Evolutionary conservation across 2,329 filamentous ascomycete genomes (phyloP).

Genomic region (Dactylellina parvicollis): DNA sequence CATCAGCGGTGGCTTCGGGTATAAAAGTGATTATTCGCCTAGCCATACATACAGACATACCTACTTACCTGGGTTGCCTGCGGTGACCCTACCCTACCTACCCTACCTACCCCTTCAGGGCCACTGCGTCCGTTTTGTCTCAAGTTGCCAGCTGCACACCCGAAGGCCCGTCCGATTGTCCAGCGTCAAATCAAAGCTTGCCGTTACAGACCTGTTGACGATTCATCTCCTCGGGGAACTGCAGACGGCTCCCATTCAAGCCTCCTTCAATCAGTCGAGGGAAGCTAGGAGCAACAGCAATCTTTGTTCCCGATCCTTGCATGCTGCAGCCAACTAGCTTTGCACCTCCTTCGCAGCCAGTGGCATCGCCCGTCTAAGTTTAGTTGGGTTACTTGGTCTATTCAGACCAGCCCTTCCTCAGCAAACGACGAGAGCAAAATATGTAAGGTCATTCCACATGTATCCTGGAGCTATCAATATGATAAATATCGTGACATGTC

Average conservation of each 20-base stretch:
- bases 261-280: conserved; percentile 34
- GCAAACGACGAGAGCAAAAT: conserved; percentile 5
- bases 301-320: conserved; percentile 38
- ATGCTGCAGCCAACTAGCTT: conserved; percentile 39
- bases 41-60: background rate
- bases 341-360: conserved; percentile 19
- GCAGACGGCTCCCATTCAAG: conserved; percentile 5
- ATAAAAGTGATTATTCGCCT: conserved; percentile 34
- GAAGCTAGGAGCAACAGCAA: conserved; percentile 26
- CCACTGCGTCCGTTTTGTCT: conserved; percentile 34
- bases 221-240: conserved; percentile 6
- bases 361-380: conserved; percentile 13
- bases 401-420: conserved; percentile 3
- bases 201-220: background rate
- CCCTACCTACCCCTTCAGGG: conserved; percentile 15
- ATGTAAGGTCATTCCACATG: conserved; percentile 48
- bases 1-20: conserved; percentile 3
- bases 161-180: background rate
- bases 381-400: conserved; percentile 7
- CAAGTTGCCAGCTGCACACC: conserved; percentile 19
- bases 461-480: conserved; percentile 41
- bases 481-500: conserved; percentile 36
- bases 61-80: background rate
- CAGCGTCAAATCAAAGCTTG: conserved; percentile 38
- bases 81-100: background rate